phyloP scores from a whole-genome alignment of 2,329 filamentous ascomycete species.

The Fusarium subglutinans region DNA sequence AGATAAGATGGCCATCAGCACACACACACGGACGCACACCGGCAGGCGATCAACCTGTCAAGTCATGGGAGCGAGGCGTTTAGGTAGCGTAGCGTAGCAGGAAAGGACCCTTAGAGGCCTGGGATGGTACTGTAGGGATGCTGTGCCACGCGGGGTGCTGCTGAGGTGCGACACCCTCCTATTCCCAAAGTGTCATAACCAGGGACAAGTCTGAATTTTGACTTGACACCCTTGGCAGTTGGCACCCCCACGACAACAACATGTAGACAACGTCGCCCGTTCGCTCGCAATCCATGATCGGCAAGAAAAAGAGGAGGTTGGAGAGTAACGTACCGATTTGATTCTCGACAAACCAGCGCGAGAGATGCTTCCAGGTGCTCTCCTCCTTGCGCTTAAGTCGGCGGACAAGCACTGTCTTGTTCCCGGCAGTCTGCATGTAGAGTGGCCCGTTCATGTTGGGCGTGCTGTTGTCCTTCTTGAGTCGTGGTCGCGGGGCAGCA shows the following conservation, averaged over 20 bases:
- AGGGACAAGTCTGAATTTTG: conserved; percentile 19
- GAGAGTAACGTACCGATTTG: conserved; percentile 73
- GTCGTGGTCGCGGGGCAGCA: conserved; percentile 39
- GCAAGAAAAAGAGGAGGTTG: conserved; percentile 13
- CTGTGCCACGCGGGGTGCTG: conserved; percentile 39
- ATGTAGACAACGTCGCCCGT: neutral
- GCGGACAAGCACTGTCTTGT: conserved; percentile 63
- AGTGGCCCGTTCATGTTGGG: conserved; percentile 64
- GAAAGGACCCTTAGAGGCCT: conserved; percentile 20
- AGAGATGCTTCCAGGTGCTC: conserved; percentile 67
- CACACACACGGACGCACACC: conserved; percentile 18
- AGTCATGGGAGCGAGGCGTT: conserved; percentile 27
- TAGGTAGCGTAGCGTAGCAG: conserved; percentile 21
- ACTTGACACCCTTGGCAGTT: conserved; percentile 15
- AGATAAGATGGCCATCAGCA: conserved; percentile 5
- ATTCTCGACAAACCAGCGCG: conserved; percentile 78
- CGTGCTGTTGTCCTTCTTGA: conserved; percentile 47
- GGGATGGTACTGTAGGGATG: conserved; percentile 21
- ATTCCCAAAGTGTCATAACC: conserved; percentile 14
- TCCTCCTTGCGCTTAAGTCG: conserved; percentile 70
- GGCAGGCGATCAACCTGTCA: conserved; percentile 17
- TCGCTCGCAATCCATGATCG: conserved; percentile 4
- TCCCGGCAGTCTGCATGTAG: conserved; percentile 63
- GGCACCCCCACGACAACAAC: conserved; percentile 1
- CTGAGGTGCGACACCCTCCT: conserved; percentile 22